phyloP scores from a whole-genome alignment of 306 rosid species.

The Hippophae tibetana region DNA sequence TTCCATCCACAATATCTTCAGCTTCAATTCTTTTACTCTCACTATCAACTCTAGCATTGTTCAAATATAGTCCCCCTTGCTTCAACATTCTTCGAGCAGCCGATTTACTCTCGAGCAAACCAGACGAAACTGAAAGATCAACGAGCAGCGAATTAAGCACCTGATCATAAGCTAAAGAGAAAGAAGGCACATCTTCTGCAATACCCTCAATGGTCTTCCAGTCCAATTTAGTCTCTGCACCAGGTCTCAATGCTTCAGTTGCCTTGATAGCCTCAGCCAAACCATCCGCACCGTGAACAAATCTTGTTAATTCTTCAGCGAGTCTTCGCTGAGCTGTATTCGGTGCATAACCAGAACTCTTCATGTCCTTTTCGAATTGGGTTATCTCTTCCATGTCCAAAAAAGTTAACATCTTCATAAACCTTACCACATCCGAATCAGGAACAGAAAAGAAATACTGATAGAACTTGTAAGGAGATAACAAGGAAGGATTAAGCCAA shows the following conservation, averaged over 20 bases:
- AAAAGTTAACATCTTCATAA: constrained; percentile 65
- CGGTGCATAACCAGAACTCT: constrained; percentile 46
- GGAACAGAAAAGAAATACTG: constrained; percentile 85
- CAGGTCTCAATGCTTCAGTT: constrained; percentile 84
- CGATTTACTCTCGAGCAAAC: constrained; percentile 79
- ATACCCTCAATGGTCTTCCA: constrained; percentile 82
- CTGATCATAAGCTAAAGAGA: constrained; percentile 59
- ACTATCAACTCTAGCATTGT: constrained; percentile 62
- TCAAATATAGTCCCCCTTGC: constrained; percentile 93
- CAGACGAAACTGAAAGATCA: constrained; percentile 78
- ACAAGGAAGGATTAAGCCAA: constrained; percentile 54
- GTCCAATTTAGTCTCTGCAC: constrained; percentile 75
- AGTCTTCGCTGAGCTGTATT: constrained; percentile 68
- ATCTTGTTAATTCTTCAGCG: constrained; percentile 80
- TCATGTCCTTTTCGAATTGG: constrained; percentile 58
- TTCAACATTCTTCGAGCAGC: constrained; percentile 81
- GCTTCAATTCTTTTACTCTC: constrained; percentile 58
- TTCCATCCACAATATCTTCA: constrained; percentile 76
- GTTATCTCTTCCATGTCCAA: constrained; percentile 56
- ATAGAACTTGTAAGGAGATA: constrained; percentile 83
- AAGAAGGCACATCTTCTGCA: constrained; percentile 76
- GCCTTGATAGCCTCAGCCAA: constrained; percentile 73
- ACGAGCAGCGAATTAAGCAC: constrained; percentile 52
- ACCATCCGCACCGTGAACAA: constrained; percentile 90
- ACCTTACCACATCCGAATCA: constrained; percentile 73